phyloP scores from a whole-genome alignment of 2,329 filamentous ascomycete species.

The Sarocladium oryzae region DNA sequence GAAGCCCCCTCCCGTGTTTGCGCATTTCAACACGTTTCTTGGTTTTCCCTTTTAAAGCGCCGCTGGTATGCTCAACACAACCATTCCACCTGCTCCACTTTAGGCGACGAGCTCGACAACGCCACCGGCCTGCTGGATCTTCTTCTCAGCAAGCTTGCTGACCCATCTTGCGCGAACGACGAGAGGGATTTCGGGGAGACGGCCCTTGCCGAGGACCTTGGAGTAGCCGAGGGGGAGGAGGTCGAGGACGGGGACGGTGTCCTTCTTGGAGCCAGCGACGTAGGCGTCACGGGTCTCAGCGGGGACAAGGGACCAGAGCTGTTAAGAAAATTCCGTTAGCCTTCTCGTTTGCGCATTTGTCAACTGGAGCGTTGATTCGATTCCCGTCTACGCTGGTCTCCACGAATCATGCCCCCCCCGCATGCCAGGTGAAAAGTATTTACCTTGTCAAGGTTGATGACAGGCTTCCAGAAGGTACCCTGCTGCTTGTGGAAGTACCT shows the following conservation, averaged over 20 bases:
- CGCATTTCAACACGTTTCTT: conserved; percentile 3
- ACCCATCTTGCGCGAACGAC: conserved; percentile 95
- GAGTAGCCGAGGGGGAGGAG: conserved; percentile 95
- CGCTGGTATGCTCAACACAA: neutral
- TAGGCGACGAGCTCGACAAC: conserved; percentile 92
- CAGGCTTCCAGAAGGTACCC: conserved; percentile 97
- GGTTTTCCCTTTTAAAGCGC: neutral
- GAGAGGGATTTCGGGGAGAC: conserved; percentile 85
- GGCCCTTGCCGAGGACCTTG: conserved; percentile 98
- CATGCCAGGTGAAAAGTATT: conserved; percentile 21
- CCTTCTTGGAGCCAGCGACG: conserved; percentile 69
- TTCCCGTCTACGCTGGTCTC: neutral
- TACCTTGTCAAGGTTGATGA: conserved; percentile 98
- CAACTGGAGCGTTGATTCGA: no score
- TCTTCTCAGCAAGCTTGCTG: conserved; percentile 92
- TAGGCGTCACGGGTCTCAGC: conserved; percentile 90
- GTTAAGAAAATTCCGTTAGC: conserved; percentile 35
- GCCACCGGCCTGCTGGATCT: conserved; percentile 97
- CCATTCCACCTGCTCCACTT: conserved; percentile 14
- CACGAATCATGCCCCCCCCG: neutral
- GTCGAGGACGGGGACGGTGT: conserved; percentile 96
- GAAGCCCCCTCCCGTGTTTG: neutral
- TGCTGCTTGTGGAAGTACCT: conserved; percentile 93
- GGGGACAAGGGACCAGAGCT: conserved; percentile 96
- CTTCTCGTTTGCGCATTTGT: conserved; percentile 4